Base-by-base conservation (phyloP, 371 early-diverging fungal species). In the Amoeboaphelidium protococcarum region DNA sequence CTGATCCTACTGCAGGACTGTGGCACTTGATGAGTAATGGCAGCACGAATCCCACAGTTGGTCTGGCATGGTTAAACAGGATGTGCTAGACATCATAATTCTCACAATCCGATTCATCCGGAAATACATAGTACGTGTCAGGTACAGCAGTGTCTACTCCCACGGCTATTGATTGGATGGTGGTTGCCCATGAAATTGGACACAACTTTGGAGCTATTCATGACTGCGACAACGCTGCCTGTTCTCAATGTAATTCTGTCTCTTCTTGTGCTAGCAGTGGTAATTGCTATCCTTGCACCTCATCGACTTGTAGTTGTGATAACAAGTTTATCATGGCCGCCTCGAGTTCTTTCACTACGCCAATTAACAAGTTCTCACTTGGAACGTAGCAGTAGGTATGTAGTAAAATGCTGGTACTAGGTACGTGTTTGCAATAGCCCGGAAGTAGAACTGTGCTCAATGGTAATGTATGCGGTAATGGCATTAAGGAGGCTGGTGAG, bases 161-260 rank as follows among this genome's bases (percentile, higher is more conserved):
- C 3, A 25, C 48, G 3, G 20, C 31, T 19, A 13, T 12, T 31
- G 50, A 51, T 6, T 51, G 51, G 51, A 2, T 50, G 40, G 49
- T 51, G n/a, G 26, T 26, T 4, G 50, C 51, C 31, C 51, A 51
- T 42, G 51, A 51, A 45, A 50, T 51, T n/a, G 51, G 51, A 6
- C 47, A 37, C 24, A 41, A 42, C 25, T 41, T 41, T 13, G 25
- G 21, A n/a, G 51, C 51, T 13, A 50, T 20, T 4, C 51, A 51
- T 26, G 51, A 51, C 51, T 51, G 51, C 26, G 40, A 2, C 2
- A 6, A 13, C 12, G n/a, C 6, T 3, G 16, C 23, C 0, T 23
- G 42, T 21, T 23, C 31, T 25, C 13, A 26, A 25, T 12, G 41
- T 19, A 3, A 21, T 10, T n/a, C 19, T 26, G 31, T 25, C 46